A percentile compares a stretch with the other conserved stretches of the same genome.
These are phyloP conservation scores for Moelleriella libera DNA, from an alignment of 2,329 filamentous ascomycete genomes.

Conservation along the genomic window DNA sequence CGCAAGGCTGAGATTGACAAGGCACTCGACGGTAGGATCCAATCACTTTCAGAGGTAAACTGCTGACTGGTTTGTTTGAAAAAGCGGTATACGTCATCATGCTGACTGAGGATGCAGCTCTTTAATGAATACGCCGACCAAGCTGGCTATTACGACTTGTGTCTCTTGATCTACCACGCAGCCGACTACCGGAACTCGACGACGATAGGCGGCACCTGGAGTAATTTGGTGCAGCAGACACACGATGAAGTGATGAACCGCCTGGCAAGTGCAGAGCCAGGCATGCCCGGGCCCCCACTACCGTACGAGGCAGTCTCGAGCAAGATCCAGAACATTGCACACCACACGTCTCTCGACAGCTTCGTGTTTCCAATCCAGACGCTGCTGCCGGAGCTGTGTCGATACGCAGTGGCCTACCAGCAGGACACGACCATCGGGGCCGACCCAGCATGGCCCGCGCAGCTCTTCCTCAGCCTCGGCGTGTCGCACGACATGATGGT, in stretches of 20 bases:
- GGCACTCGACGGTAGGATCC: constrained; percentile 64
- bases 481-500: constrained; percentile 43
- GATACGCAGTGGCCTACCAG: constrained; percentile 43
- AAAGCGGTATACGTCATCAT: no score
- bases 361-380: constrained; percentile 50
- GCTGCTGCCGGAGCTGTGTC: constrained; percentile 47
- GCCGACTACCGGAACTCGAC: constrained; percentile 83
- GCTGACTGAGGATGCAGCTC: constrained; percentile 36
- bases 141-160: constrained; percentile 87
- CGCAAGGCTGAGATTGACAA: constrained; percentile 49
- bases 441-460: constrained; percentile 41
- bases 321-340: constrained; percentile 49
- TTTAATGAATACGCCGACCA: constrained; percentile 87
- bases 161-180: constrained; percentile 79
- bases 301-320: constrained; percentile 60
- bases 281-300: constrained; percentile 25
- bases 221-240: constrained; percentile 60
- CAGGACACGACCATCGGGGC: constrained; percentile 45
- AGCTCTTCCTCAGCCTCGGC: constrained; percentile 39
- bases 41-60: constrained; percentile 62
- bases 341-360: constrained; percentile 50
- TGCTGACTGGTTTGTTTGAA: no score
- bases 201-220: constrained; percentile 76
- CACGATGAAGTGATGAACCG: constrained; percentile 41
- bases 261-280: constrained; percentile 25